These are phyloP conservation scores for Cryptosporidium meleagridis DNA, from an alignment of 169 alveolate genomes.

Conservation along the genomic window DNA sequence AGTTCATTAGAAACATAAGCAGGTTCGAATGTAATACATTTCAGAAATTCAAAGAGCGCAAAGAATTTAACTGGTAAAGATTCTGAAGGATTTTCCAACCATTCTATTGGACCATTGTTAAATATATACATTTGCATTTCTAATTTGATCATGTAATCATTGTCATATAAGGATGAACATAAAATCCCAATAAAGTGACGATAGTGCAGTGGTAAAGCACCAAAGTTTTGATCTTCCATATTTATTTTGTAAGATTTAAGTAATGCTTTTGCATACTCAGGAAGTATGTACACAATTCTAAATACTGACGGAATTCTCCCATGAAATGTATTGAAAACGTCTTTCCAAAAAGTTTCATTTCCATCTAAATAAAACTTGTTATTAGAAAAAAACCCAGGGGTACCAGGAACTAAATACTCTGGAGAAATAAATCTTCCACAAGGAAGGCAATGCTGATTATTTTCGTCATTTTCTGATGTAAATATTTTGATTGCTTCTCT, in stretches of 20 bases:
- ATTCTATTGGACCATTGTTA: constrained; percentile 63
- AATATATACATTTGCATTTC: constrained; percentile 69
- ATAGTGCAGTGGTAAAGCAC: constrained; percentile 15
- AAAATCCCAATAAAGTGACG: constrained; percentile 67
- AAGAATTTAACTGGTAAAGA: constrained; percentile 21
- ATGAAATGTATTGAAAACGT: constrained; percentile 31
- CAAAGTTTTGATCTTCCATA: constrained; percentile 29
- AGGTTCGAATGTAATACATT: constrained; percentile 41
- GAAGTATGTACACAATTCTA: constrained; percentile 28
- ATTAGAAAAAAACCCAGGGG: background rate
- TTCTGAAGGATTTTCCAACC: constrained; percentile 40
- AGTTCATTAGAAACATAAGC: constrained; percentile 28
- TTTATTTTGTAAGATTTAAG: constrained; percentile 39
- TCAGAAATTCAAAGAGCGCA: constrained; percentile 13
- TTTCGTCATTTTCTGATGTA: background rate
- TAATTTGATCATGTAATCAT: constrained; percentile 39
- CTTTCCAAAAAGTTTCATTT: constrained; percentile 29
- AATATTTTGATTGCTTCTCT: constrained; percentile 26
- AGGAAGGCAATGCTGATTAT: constrained; percentile 17
- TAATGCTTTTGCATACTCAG: constrained; percentile 46
- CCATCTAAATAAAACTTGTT: background rate
- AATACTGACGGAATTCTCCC: constrained; percentile 62
- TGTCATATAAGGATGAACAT: constrained; percentile 36
- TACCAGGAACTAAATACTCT: constrained; percentile 45
- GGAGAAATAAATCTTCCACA: constrained; percentile 63